Evolutionary conservation across 2,329 filamentous ascomycete species (phyloP), one percentile per base, ranked within the genome.

Genomic region (Aureobasidium leucospermi): DNA sequence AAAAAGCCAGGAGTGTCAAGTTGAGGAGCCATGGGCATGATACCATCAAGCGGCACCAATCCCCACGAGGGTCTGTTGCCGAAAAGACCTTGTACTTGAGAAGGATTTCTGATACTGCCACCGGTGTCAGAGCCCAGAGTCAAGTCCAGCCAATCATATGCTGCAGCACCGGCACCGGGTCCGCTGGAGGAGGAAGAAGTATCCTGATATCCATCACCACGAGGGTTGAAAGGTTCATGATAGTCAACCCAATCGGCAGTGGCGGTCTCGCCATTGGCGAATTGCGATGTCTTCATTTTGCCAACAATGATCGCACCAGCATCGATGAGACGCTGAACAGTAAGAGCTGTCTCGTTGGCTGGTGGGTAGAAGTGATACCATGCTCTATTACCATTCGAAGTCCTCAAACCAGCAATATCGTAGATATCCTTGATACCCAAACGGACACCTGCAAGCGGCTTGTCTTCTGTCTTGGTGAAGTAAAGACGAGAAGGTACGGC

Each of bases 361-460:
- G 75, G 66, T 1, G 75, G 72, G 58, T 84, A 81, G 2, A 87
- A 69, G 36, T 78, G 71, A 23, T 78, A 78, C 75, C 80, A 87
- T 1, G 83, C 79, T 34, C 81, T 74, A 58, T 83, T 86, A 0
- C 84, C 85, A 34, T 80, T 75, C 1, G 76, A 76, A 0, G 81
- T 85, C 11, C 76, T 76, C 0, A 85, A 69, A 1, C 85, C 85
- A 23, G 78, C 76, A 41, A 86, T 69, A 62, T 84, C 76, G 65
- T 78, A 84, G 48, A 85, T 82, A 63, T 87, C 85, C 67, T 87
- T 88, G 58, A 87, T 76, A 0, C 78, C 84, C 0, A 87, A 68
- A 16, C 85, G 77, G 3, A 85, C 78, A 16, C 85, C 84, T 5
- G 82, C 80, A 0, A 87, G 73, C 0, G 83, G 84, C 65, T 82